Percentiles rank a stretch among this genome's conserved stretches.
These are phyloP conservation scores for Cinnamomum chago DNA, from an alignment of 164 flowering plant species.

Conservation along the genomic window DNA sequence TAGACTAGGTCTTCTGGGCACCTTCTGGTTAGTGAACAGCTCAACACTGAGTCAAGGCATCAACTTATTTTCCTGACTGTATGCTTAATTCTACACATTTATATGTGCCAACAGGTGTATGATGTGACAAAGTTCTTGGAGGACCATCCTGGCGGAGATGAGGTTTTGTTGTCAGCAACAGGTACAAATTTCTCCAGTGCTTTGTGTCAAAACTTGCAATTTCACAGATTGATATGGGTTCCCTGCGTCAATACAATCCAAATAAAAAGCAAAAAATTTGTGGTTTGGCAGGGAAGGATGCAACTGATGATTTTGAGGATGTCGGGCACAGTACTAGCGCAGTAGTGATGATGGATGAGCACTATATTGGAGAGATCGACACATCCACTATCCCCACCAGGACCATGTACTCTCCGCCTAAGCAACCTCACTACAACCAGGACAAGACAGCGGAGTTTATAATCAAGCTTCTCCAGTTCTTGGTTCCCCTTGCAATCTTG, in stretches of 20 bases:
- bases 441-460: constrained; percentile 71
- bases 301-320: constrained; percentile 83
- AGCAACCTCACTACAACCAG: constrained; percentile 53
- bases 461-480: constrained; percentile 79
- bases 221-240: background rate
- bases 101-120: constrained; percentile 44
- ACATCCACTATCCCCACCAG: constrained; percentile 41
- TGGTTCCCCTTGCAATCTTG: constrained; percentile 70
- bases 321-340: constrained; percentile 74
- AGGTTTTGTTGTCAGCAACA: constrained; percentile 55
- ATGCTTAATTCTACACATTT: background rate
- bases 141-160: constrained; percentile 78
- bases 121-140: constrained; percentile 65
- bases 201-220: background rate
- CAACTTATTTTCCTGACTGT: background rate
- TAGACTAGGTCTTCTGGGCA: no score
- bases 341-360: constrained; percentile 60
- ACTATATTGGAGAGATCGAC: constrained; percentile 56
- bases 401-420: constrained; percentile 42
- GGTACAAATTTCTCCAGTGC: constrained; percentile 24
- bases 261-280: background rate
- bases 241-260: background rate
- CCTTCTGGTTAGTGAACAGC: no score
- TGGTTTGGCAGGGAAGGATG: constrained; percentile 64
- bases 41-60: background rate